Percentiles rank a stretch among this genome's conserved stretches.
phyloP scores from a whole-genome alignment of 495 filamentous ascomycete genomes.

The Hypoxylon intermedium region DNA sequence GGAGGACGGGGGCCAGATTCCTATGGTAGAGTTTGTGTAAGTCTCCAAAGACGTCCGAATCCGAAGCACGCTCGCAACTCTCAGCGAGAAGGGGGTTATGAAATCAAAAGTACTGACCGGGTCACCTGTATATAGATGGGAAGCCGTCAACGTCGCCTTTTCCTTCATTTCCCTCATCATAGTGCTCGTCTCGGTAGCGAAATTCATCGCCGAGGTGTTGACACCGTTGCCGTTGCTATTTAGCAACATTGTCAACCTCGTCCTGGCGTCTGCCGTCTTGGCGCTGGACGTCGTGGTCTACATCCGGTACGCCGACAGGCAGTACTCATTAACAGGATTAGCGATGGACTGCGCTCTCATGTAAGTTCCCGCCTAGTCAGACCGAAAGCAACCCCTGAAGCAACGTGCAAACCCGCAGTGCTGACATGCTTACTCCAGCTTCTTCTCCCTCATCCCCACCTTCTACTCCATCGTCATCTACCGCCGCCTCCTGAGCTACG shows the following conservation, averaged over 20 bases:
- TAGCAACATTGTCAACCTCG: slow-evolving; percentile 53
- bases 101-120: slow-evolving; percentile 8
- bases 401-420: not conserved
- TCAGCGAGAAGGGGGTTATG: not conserved
- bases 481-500: slow-evolving; percentile 51
- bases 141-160: slow-evolving; percentile 53
- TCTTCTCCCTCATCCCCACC: slow-evolving; percentile 43
- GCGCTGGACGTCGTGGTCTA: slow-evolving; percentile 55
- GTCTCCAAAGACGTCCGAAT: slow-evolving; percentile 19
- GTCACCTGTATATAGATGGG: slow-evolving; percentile 52
- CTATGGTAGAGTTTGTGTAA: slow-evolving; percentile 57
- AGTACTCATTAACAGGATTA: slow-evolving; percentile 53
- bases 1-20: slow-evolving; percentile 43
- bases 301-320: slow-evolving; percentile 42
- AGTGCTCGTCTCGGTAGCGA: slow-evolving; percentile 50
- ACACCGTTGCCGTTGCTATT: slow-evolving; percentile 55
- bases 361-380: slow-evolving; percentile 29
- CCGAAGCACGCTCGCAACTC: not conserved
- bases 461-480: slow-evolving; percentile 51
- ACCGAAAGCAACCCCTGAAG: not conserved
- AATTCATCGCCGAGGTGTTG: slow-evolving; percentile 50
- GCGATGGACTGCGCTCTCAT: slow-evolving; percentile 51
- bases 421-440: slow-evolving; percentile 31
- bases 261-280: slow-evolving; percentile 49
- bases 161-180: slow-evolving; percentile 51